Conservation (phyloP, 768 basidiomycete species). For the Kwoniella sp. region DNA sequence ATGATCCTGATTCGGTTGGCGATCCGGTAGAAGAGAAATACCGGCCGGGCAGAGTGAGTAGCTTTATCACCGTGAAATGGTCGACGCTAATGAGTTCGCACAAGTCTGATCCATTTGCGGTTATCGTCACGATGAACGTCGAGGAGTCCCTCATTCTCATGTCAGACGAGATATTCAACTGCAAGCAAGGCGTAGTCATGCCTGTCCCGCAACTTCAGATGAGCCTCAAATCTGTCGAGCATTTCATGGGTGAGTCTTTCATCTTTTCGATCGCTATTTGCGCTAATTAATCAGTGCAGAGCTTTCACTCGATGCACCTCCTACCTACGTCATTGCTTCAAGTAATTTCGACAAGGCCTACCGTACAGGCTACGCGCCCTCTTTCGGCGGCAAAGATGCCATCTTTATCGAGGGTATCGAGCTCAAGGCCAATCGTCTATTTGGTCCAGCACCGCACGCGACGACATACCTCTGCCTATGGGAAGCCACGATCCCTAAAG, state of each 20-base stretch:
- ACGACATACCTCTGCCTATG: slow-evolving; percentile 89
- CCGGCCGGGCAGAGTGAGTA: slow-evolving; percentile 71
- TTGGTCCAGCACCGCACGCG: slow-evolving; percentile 82
- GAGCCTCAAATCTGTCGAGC: slow-evolving; percentile 77
- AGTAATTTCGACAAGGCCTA: slow-evolving; percentile 53
- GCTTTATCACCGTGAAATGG: not conserved
- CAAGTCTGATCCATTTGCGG: slow-evolving; percentile 81
- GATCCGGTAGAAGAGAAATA: slow-evolving; percentile 82
- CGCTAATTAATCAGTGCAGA: slow-evolving; percentile 57
- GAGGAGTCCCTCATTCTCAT: slow-evolving; percentile 64
- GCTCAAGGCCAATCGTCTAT: slow-evolving; percentile 79
- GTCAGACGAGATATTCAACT: slow-evolving; percentile 61
- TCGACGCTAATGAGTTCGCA: too few species aligned
- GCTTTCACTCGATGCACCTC: slow-evolving; percentile 73
- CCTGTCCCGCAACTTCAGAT: slow-evolving; percentile 71
- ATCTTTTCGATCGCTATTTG: not conserved
- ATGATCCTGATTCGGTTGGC: slow-evolving; percentile 65
- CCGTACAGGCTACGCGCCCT: slow-evolving; percentile 34
- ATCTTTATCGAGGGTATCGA: slow-evolving; percentile 67
- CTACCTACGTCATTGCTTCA: slow-evolving; percentile 63
- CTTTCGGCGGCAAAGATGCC: slow-evolving; percentile 23
- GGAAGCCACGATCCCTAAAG: slow-evolving; percentile 75
- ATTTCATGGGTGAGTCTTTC: slow-evolving; percentile 73
- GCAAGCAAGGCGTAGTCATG: slow-evolving; percentile 60
- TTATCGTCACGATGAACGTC: slow-evolving; percentile 65